Evolutionary conservation across 1,139 yeast genomes (phyloP), one percentile per base, ranked within the genome.

Genomic region (Hemisphaericaspora subhashii): DNA sequence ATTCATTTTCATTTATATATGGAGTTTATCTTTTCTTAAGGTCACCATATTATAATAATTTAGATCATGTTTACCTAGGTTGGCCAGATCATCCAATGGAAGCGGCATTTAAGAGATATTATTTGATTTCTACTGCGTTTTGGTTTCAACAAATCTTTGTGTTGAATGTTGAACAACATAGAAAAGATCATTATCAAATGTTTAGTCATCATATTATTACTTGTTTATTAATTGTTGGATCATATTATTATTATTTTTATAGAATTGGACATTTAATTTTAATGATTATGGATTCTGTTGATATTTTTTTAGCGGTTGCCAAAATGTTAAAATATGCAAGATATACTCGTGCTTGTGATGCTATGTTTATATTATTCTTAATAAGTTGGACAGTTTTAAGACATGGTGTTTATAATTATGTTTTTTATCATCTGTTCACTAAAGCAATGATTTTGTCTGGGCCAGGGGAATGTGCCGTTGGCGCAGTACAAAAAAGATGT

Each of bases 131-230:
- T 51, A 71, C 84, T 26, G 83, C 86, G 7, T 80, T 78, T 50
- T 89, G 95, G 95, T 55, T 87, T 46, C 89, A 86, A 52, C 95
- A 87, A 60, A 71, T 87, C 18, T 74, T 85, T 49, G 88, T 84
- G 14, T 67, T 89, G 44, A 80, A 87, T 60, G 64, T 88, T 39
- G 97, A 89, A 62, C 81, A 79, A 45, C 77, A 72, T 47, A 78
- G 97, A 51, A 87, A 87, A 58, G 97, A 89, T 59, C 83, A 86
- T 58, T 62, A 65, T 51, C 96, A 88, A 60, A 89, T 89, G 97
- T 79, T 88, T 55, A 68, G 83, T 36, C 97, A 89, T 58, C 97
- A 89, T 62, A 80, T 89, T 39, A 82, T 89, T 40, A 89, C 97
- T 1, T 74, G 83, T 52, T 52, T 71, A 22, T 71, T 89, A 43